Evolutionary conservation across 2,329 filamentous ascomycete species (phyloP).

Genomic region (Fusarium caatingaense): DNA sequence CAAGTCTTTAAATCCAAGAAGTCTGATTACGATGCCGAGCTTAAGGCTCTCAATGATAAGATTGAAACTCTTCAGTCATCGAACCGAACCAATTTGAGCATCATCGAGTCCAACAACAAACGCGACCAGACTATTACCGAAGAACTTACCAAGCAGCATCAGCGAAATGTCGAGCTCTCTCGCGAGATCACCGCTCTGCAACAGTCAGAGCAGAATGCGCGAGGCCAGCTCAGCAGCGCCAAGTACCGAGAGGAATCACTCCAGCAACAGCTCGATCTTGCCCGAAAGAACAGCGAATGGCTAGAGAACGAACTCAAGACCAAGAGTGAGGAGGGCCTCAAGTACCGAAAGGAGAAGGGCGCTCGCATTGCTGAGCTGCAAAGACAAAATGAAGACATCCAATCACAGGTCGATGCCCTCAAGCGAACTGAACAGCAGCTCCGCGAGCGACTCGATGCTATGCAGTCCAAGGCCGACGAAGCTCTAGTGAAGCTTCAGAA

Average conservation of each 20-base stretch:
- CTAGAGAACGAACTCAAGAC: constrained; percentile 91
- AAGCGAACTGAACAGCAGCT: constrained; percentile 84
- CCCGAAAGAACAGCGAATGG: constrained; percentile 93
- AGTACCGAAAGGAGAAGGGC: constrained; percentile 94
- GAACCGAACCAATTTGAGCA: constrained; percentile 88
- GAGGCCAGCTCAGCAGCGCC: constrained; percentile 81
- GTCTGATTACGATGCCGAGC: constrained; percentile 78
- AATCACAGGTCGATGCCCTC: constrained; percentile 79
- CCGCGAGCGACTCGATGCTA: constrained; percentile 82
- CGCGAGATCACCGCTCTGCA: constrained; percentile 86
- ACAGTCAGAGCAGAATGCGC: constrained; percentile 83
- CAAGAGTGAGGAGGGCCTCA: constrained; percentile 86
- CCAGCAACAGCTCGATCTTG: constrained; percentile 88
- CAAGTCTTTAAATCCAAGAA: constrained; percentile 80
- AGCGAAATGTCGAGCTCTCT: constrained; percentile 85
- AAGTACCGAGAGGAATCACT: constrained; percentile 92
- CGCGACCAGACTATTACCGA: constrained; percentile 87
- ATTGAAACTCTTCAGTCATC: constrained; percentile 89
- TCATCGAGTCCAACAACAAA: constrained; percentile 89
- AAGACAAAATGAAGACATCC: constrained; percentile 86
- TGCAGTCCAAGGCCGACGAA: constrained; percentile 89
- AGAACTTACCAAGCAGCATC: constrained; percentile 88
- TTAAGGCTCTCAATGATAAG: constrained; percentile 81
- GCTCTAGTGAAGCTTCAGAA: constrained; percentile 84
- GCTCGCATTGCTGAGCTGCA: constrained; percentile 89